phyloP scores from a whole-genome alignment of 345 rosid genomes.

The Salix koriyanagi region DNA sequence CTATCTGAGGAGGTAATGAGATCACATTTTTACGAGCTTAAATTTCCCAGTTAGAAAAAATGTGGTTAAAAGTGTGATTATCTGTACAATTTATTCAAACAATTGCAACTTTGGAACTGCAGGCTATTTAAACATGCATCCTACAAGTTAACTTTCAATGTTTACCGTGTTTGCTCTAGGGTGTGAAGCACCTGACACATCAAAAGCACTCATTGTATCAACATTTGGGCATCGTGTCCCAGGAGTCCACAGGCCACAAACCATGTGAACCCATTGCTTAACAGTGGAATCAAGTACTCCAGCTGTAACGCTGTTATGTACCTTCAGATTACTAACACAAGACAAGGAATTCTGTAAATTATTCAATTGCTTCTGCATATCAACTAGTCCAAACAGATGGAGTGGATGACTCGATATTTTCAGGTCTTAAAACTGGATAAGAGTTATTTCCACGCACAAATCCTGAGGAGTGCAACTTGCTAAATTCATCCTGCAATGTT shows the following conservation, averaged over 20 bases:
- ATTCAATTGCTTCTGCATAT: conserved; percentile 13
- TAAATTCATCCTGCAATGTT: conserved; percentile 17
- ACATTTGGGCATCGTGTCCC: conserved; percentile 52
- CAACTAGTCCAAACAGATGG: conserved; percentile 19
- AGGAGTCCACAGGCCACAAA: conserved; percentile 57
- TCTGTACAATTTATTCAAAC: not conserved
- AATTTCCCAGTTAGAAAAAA: too few species aligned
- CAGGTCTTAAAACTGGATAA: conserved; percentile 19
- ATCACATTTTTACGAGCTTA: too few species aligned
- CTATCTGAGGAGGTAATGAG: too few species aligned
- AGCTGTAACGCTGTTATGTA: conserved; percentile 37
- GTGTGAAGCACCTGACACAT: conserved; percentile 38
- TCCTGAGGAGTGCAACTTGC: conserved; percentile 12
- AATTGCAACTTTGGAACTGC: not conserved
- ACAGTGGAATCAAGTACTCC: conserved; percentile 38
- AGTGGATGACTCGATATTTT: conserved; percentile 20
- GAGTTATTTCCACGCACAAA: conserved; percentile 11
- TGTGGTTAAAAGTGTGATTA: too few species aligned
- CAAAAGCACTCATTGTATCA: conserved; percentile 52
- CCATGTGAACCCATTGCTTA: conserved; percentile 58
- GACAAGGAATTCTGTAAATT: conserved; percentile 8
- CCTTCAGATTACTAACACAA: conserved; percentile 15
- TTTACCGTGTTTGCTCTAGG: conserved; percentile 34
- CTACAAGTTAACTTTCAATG: not conserved
- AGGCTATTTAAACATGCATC: not conserved